Evolutionary conservation across 495 filamentous ascomycete genomes (phyloP), one percentile per base, ranked within the genome.

Genomic region (Podospora fimiseda): DNA sequence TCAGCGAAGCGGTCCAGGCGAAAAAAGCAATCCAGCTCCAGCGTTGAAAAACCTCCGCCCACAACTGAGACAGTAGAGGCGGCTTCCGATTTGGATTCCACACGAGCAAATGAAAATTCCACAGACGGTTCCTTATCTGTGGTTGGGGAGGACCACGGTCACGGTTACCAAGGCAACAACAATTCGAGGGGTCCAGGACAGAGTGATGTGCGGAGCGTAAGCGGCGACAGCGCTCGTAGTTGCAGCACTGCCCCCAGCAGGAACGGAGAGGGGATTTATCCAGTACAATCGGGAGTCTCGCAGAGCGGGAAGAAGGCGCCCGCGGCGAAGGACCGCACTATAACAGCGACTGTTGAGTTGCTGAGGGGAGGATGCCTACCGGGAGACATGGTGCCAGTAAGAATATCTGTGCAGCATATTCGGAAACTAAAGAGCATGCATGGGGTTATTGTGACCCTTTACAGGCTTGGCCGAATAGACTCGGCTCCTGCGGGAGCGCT

Each of bases 381-480:
- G 1, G 93, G 93, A 13, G 93, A 97, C 58, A 79, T 79, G 16
- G 72, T 98, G 20, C 81, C 88, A 1, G 74, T 98, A 38, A 86
- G 81, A 60, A 83, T 96, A 49, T 82, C 77, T 0, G 83, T 98
- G 53, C 83, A 87, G 60, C 94, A 96, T 60, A 89, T 80, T 44
- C 92, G 91, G 59, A 80, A 81, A 46, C 84, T 96, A 62, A 89
- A 87, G 64, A 96, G 87, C 62, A 74, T 95, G 71, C 85, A 91
- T 59, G 93, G 93, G 0, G 87, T 96, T 45, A 93, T 98, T 51
- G 76, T 96, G 22, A 98, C 93, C 1, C 74, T 98, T 3, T 96
- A 95, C 64, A 82, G 93, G 40, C 86, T 94, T 68, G 90, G 90
- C 8, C 85, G 90, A 9, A 92, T 97, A 22, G 94, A 98, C 61